These are phyloP conservation scores for Cyclotella choctawhatcheeana DNA, from an alignment of 108 stramenopile species.

Conservation along the genomic window DNA sequence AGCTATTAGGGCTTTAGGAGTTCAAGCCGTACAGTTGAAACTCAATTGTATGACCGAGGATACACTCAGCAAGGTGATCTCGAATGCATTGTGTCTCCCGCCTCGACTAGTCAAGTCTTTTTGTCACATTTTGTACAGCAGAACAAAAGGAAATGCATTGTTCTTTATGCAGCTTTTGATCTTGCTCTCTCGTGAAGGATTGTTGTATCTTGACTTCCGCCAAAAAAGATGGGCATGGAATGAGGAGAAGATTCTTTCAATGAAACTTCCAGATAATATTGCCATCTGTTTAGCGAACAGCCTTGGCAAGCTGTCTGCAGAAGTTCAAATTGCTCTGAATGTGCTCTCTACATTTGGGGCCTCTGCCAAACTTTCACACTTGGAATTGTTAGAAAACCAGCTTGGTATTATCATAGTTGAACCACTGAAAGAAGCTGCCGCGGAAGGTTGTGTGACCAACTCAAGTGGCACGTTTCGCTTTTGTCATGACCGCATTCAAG, in stretches of 20 bases:
- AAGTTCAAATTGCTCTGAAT: constrained; percentile 15
- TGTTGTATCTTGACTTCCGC: constrained; percentile 1
- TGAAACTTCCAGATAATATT: constrained; percentile 14
- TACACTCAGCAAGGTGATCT: constrained; percentile 21
- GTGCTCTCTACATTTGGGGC: constrained; percentile 23
- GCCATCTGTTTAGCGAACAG: constrained; percentile 14
- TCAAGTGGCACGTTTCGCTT: constrained; percentile 10
- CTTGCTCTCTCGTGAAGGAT: background rate
- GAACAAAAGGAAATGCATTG: constrained; percentile 25
- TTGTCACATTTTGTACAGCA: constrained; percentile 10
- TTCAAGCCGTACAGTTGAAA: background rate
- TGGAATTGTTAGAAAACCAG: constrained; percentile 13
- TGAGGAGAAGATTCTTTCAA: constrained; percentile 8
- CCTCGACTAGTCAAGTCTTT: constrained; percentile 18
- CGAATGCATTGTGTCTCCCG: constrained; percentile 6
- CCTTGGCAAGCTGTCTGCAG: constrained; percentile 4
- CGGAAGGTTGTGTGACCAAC: constrained; percentile 23
- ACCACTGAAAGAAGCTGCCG: constrained; percentile 5
- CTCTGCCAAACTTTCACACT: background rate
- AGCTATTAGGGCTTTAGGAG: background rate
- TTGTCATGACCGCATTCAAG: constrained; percentile 27
- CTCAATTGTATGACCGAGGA: constrained; percentile 10
- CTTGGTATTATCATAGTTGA: background rate
- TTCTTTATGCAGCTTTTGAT: constrained; percentile 19
- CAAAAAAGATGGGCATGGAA: constrained; percentile 31